These are phyloP conservation scores for Phaeotremella skinneri DNA, from an alignment of 768 basidiomycete genomes.

Conservation along the genomic window DNA sequence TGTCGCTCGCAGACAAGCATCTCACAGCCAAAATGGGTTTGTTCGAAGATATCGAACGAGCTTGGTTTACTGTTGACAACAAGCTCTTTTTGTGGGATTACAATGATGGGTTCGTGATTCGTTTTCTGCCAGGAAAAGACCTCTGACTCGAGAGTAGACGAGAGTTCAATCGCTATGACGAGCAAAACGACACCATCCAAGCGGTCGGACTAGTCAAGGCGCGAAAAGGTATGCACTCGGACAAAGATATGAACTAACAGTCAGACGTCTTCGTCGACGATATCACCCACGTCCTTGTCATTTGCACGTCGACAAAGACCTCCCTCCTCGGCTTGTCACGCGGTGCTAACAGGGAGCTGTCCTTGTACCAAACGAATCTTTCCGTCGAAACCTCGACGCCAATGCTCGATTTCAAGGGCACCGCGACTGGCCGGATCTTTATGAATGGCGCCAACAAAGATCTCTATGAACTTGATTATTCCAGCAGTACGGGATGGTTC, in stretches of 20 bases:
- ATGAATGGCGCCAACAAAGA: slow-evolving; percentile 80
- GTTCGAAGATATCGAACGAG: slow-evolving; percentile 86
- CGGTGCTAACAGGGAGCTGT: slow-evolving; percentile 69
- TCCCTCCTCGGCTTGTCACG: slow-evolving; percentile 73
- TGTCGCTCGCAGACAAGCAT: slow-evolving; percentile 36
- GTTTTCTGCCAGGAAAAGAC: neutral
- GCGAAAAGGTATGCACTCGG: slow-evolving; percentile 29
- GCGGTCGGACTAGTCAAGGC: slow-evolving; percentile 84
- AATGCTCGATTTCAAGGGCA: slow-evolving; percentile 80
- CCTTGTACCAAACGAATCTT: slow-evolving; percentile 86
- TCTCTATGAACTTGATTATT: slow-evolving; percentile 89
- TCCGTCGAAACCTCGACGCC: slow-evolving; percentile 57
- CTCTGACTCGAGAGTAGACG: slow-evolving; percentile 57
- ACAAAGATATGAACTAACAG: neutral
- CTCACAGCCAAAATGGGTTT: slow-evolving; percentile 64
- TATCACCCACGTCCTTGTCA: slow-evolving; percentile 80
- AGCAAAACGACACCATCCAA: slow-evolving; percentile 84
- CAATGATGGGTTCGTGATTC: slow-evolving; percentile 78
- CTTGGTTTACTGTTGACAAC: slow-evolving; percentile 93
- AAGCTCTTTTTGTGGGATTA: slow-evolving; percentile 97
- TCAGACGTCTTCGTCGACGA: slow-evolving; percentile 80
- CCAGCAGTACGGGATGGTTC: slow-evolving; percentile 88
- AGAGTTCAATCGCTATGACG: slow-evolving; percentile 85
- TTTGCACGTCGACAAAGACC: slow-evolving; percentile 80
- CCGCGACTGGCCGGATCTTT: slow-evolving; percentile 80